A percentile compares a stretch with the other conserved stretches of the same genome.
Evolutionary conservation across 179 eudicot genomes (phyloP).

Genomic region (Silene coronaria): DNA sequence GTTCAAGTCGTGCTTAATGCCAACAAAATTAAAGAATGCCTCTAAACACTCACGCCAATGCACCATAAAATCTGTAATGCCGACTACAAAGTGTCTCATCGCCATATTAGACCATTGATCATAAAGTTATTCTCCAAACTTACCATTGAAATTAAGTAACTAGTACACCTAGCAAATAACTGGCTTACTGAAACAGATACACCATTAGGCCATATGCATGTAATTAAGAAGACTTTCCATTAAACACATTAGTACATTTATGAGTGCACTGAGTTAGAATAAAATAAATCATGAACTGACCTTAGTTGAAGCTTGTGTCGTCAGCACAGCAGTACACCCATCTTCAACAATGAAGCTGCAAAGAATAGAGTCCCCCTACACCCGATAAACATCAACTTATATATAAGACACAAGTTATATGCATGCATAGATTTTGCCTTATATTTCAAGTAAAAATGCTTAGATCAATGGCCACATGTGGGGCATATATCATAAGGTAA

Average conservation of each 20-base stretch:
- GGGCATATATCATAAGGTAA: neutral
- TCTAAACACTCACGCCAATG: neutral
- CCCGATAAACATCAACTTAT: slow-evolving; percentile 8
- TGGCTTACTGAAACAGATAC: neutral
- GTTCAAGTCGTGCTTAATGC: neutral
- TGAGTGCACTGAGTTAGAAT: neutral
- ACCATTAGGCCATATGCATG: neutral
- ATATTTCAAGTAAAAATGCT: neutral
- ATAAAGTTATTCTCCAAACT: neutral
- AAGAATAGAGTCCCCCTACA: slow-evolving; percentile 68
- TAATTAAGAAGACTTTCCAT: neutral
- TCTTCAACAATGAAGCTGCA: slow-evolving; percentile 64
- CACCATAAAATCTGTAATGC: neutral
- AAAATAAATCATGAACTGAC: slow-evolving; percentile 22
- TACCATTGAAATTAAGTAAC: neutral
- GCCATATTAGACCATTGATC: neutral
- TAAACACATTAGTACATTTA: neutral
- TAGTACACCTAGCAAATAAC: neutral
- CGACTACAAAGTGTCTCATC: neutral
- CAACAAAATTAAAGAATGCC: neutral
- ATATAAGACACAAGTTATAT: neutral
- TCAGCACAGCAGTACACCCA: slow-evolving; percentile 79
- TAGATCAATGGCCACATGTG: neutral
- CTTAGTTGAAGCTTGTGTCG: slow-evolving; percentile 96
- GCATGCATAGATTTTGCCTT: neutral